Conservation (phyloP, 2,329 filamentous ascomycete genomes). For the Penicillium sclerotiorum region DNA sequence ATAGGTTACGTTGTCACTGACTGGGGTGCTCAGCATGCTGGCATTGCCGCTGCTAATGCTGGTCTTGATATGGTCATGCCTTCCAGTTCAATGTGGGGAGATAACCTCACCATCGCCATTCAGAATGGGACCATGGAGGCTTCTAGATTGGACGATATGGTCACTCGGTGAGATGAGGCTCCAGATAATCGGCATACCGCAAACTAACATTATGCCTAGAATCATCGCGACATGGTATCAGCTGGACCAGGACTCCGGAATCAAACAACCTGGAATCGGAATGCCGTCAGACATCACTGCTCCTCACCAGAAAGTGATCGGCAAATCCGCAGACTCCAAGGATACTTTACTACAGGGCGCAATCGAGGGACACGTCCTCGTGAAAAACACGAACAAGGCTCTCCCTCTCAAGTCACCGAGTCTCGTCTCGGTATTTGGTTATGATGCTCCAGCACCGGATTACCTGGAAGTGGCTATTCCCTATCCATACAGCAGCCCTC, state of each 20-base stretch:
- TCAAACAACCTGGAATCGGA: constrained; percentile 16
- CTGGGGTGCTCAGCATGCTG: constrained; percentile 73
- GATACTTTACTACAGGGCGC: constrained; percentile 48
- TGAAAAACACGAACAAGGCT: constrained; percentile 54
- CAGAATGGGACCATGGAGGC: constrained; percentile 61
- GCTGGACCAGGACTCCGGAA: not conserved
- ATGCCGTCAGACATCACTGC: constrained; percentile 22
- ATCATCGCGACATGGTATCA: constrained; percentile 37
- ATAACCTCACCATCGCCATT: constrained; percentile 57
- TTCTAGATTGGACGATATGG: constrained; percentile 63
- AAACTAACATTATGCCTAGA: constrained; percentile 14
- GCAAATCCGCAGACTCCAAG: constrained; percentile 46
- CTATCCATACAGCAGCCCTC: not conserved
- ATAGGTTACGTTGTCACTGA: constrained; percentile 77
- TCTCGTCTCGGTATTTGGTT: constrained; percentile 29
- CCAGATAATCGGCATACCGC: not conserved
- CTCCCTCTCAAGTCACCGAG: constrained; percentile 48
- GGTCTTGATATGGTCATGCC: constrained; percentile 33
- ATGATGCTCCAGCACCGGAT: constrained; percentile 24
- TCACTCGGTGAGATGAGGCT: constrained; percentile 35
- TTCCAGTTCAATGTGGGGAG: constrained; percentile 15
- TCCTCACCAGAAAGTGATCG: constrained; percentile 43
- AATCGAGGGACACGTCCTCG: constrained; percentile 60
- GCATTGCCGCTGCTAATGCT: constrained; percentile 26
- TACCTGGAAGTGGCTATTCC: not conserved